Base-by-base conservation (phyloP, 352 stramenopile species). In the Phytopythium chamaehyphon region DNA sequence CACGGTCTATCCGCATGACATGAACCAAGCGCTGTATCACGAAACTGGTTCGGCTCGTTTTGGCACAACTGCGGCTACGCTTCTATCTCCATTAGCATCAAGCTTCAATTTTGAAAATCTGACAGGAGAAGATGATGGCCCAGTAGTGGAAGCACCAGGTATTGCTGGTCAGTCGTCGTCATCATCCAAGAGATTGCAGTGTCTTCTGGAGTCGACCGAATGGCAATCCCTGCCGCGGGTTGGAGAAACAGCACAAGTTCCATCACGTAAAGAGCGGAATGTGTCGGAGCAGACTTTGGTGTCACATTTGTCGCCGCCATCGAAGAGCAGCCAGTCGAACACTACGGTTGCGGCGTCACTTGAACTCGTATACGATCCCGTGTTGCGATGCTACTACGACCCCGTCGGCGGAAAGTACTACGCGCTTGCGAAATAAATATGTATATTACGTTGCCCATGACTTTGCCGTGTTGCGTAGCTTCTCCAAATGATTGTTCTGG, bases 391-490 rank as follows among this genome's bases (percentile, higher is more conserved):
- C 53, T 96, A 94, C 65, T 88, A 82, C 47, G 85, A 93, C 54
- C 82, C 82, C 0, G 56, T 88, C 18, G 68, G 61, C 35, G 88
- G 90, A 48, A 94, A 93, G 65, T 94, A 96, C 64, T 94, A 96
- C 53, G 64, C 80, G n/a, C 55, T 86, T 53, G 66, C 69, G 35
- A 59, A 79, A 64, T 83, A 88, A 75, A 58, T 66, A 70, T 38
- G 55, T 59, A 47, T 14, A 48, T 33, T 33, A 33, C 28, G 28
- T 33, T 33, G 28, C 28, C 14, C 38, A 57, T 37, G 23, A 35
- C 22, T 51, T 51, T 35, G 48, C 7, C 14, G 21, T 37, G 28
- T n/a, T 5, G 21, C 37, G 21, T 23, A 3, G 19, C 21, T 36
- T 36, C 23, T 47, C 48, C 26, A 15, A 46, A 39, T 37, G 19